A percentile compares a stretch with the other conserved stretches of the same genome.
phyloP scores from a whole-genome alignment of 768 basidiomycete species.

The Hysterangium stoloniferum region DNA sequence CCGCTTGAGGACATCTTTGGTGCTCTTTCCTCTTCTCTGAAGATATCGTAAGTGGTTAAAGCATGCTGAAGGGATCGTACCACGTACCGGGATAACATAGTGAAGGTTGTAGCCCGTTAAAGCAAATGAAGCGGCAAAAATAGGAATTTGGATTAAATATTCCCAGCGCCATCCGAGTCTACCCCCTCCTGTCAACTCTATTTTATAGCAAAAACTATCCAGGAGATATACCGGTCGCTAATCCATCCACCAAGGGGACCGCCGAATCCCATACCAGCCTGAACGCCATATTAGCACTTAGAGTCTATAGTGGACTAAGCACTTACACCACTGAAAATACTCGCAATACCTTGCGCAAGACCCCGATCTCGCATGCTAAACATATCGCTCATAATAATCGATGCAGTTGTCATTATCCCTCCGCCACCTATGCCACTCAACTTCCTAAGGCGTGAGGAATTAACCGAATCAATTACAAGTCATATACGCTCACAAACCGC shows the following conservation, averaged over 20 bases:
- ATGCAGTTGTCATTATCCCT: conserved; percentile 61
- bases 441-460: too few relatives aligned
- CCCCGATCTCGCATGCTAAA: conserved; percentile 70
- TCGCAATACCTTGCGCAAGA: conserved; percentile 61
- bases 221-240: conserved; percentile 45
- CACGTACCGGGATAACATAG: conserved; percentile 63
- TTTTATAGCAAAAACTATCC: too few relatives aligned
- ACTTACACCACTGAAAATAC: conserved; percentile 68
- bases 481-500: conserved; percentile 51
- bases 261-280: conserved; percentile 75
- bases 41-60: background rate
- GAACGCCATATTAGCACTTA: background rate
- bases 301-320: background rate
- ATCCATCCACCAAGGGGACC: conserved; percentile 70
- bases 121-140: conserved; percentile 53
- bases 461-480: too few relatives aligned
- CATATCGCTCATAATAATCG: conserved; percentile 78
- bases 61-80: too few relatives aligned
- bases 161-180: conserved; percentile 81
- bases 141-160: conserved; percentile 64
- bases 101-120: conserved; percentile 50
- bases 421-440: conserved; percentile 75
- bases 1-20: conserved; percentile 60
- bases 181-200: background rate
- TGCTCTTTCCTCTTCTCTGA: conserved; percentile 59